phyloP scores from a whole-genome alignment of 2,329 filamentous ascomycete genomes.

The Truncatella angustata region DNA sequence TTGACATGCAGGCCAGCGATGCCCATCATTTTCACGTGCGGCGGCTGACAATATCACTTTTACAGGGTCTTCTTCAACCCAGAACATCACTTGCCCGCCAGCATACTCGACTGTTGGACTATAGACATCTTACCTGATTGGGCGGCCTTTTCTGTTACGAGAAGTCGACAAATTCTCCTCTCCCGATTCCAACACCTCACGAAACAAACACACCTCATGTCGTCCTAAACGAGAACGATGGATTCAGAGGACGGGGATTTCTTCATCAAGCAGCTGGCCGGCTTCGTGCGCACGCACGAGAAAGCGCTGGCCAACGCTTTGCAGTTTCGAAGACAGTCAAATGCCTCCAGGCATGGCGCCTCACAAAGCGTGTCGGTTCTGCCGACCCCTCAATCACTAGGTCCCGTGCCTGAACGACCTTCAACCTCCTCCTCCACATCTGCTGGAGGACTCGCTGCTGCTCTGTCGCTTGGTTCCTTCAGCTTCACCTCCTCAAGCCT shows the following conservation, averaged over 20 bases:
- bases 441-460: constrained; percentile 69
- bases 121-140: neutral
- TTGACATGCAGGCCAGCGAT: neutral
- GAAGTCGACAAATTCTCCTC: neutral
- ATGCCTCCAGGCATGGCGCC: constrained; percentile 64
- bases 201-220: constrained; percentile 37
- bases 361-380: constrained; percentile 64
- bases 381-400: constrained; percentile 50
- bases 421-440: constrained; percentile 68
- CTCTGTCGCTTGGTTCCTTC: constrained; percentile 81
- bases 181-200: neutral
- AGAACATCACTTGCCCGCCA: neutral
- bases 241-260: constrained; percentile 86
- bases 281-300: constrained; percentile 95
- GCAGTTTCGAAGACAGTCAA: constrained; percentile 71
- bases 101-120: constrained; percentile 1
- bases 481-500: constrained; percentile 81
- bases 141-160: neutral
- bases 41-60: constrained; percentile 3
- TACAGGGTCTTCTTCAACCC: neutral
- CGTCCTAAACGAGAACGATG: constrained; percentile 59
- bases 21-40: neutral
- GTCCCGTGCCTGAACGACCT: constrained; percentile 57
- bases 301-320: constrained; percentile 95
- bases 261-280: constrained; percentile 94